A percentile compares a stretch with the other conserved stretches of the same genome.
phyloP scores from a whole-genome alignment of 148 eudicot genomes.

The Diospyros lotus region DNA sequence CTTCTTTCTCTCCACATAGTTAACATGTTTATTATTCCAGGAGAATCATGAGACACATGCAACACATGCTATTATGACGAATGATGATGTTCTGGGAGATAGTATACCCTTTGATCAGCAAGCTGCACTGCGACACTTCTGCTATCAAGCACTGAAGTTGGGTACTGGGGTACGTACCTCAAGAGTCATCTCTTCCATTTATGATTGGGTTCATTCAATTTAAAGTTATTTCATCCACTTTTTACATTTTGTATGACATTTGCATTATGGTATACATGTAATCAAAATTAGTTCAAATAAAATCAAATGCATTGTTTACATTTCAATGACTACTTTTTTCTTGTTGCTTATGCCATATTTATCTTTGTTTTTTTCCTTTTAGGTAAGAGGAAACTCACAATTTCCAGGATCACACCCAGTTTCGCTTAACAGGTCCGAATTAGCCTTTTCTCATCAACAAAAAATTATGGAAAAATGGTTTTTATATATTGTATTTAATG shows the following conservation, averaged over 20 bases:
- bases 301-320: neutral
- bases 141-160: slow-evolving; percentile 62
- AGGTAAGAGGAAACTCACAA: slow-evolving; percentile 55
- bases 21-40: slow-evolving; percentile 37
- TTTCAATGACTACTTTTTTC: neutral
- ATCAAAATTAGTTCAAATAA: neutral
- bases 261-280: neutral
- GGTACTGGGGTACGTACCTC: slow-evolving; percentile 39
- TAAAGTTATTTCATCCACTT: neutral
- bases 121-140: slow-evolving; percentile 52
- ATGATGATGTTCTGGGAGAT: slow-evolving; percentile 94
- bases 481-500: neutral
- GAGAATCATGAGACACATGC: slow-evolving; percentile 50
- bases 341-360: slow-evolving; percentile 6
- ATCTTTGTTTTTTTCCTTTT: slow-evolving; percentile 20
- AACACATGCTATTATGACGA: slow-evolving; percentile 48
- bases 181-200: neutral
- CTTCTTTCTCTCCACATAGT: neutral
- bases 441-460: neutral
- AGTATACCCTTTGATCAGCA: slow-evolving; percentile 75
- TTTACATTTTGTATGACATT: neutral
- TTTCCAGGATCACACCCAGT: slow-evolving; percentile 99
- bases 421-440: slow-evolving; percentile 72
- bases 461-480: neutral
- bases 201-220: neutral